A percentile compares a stretch with the other conserved stretches of the same genome.
Evolutionary conservation across 371 early-diverging fungal genomes (phyloP).

Genomic region (Blyttiomyces sp.): DNA sequence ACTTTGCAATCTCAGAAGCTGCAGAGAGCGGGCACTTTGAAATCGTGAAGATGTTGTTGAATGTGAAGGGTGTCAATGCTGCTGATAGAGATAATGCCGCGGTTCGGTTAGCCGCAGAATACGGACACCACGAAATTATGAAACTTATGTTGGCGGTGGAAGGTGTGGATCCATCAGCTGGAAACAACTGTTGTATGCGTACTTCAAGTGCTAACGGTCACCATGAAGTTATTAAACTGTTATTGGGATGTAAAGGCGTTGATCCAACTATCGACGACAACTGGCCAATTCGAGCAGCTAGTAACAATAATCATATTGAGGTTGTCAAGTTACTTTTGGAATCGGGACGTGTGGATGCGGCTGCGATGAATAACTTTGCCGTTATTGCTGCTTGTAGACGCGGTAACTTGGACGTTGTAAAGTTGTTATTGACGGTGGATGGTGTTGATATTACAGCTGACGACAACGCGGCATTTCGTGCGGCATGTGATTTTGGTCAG

Average conservation of each 20-base stretch:
- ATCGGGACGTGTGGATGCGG: neutral
- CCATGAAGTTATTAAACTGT: neutral
- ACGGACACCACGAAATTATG: neutral
- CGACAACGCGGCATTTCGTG: no score
- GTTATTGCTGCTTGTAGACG: neutral
- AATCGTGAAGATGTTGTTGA: neutral
- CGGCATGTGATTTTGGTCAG: no score
- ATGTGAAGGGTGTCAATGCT: neutral
- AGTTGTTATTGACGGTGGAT: constrained; percentile 1
- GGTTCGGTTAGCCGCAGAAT: neutral
- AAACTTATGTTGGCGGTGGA: neutral
- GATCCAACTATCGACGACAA: constrained; percentile 2
- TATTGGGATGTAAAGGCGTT: neutral
- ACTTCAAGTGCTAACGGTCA: neutral
- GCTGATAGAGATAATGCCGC: neutral
- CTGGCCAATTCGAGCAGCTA: neutral
- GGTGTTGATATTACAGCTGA: no score
- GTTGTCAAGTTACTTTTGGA: constrained; percentile 1
- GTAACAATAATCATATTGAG: neutral
- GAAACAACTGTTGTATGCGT: neutral
- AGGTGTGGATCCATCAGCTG: neutral
- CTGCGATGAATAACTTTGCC: neutral
- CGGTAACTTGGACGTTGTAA: neutral
- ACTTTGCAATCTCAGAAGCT: neutral
- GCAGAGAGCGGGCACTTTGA: neutral